phyloP scores from a whole-genome alignment of 768 basidiomycete species.

The Lactifluus subvellereus region DNA sequence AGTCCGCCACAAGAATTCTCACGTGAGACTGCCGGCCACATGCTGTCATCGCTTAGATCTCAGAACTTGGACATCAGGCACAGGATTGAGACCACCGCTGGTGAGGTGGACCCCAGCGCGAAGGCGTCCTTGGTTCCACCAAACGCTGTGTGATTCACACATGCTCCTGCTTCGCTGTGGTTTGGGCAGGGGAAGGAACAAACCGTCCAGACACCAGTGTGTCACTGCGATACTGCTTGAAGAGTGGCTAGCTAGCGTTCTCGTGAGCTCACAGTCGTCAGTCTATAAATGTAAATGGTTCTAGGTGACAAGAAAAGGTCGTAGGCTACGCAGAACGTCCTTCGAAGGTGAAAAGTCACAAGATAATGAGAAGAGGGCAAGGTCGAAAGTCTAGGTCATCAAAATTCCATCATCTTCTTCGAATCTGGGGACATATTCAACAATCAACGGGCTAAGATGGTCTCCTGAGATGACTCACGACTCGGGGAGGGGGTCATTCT shows the following conservation, averaged over 20 bases:
- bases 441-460: neutral
- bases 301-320: slow-evolving; percentile 9
- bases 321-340: neutral
- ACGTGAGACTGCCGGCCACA: neutral
- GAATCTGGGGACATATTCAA: slow-evolving; percentile 1
- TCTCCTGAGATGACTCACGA: slow-evolving; percentile 3
- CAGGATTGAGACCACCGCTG: neutral
- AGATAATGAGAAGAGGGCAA: neutral
- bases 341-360: neutral
- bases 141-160: neutral
- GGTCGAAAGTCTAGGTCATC: neutral
- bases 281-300: neutral
- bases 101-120: neutral
- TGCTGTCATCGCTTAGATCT: neutral
- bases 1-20: neutral
- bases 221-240: neutral
- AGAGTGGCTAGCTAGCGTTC: neutral
- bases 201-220: neutral
- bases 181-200: neutral
- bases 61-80: neutral
- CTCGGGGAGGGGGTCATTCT: slow-evolving; percentile 1
- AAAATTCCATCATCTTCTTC: neutral
- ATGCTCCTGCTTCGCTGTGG: neutral
- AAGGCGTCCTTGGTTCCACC: neutral
- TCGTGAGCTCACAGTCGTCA: neutral